Conservation (phyloP, 768 basidiomycete species). For the Suillus bovinus region DNA sequence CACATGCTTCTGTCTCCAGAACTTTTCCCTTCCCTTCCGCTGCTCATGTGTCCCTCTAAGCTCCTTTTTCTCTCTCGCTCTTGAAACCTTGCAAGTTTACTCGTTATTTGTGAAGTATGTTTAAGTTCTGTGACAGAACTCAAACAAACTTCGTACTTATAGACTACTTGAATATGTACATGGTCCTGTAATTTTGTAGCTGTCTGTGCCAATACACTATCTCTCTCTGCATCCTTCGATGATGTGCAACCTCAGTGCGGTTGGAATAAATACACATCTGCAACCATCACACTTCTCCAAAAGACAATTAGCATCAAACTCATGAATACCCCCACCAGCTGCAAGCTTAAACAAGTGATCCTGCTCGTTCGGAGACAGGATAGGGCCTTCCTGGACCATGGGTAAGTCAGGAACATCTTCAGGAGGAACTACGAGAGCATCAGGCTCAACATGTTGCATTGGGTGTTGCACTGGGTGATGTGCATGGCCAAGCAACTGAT, state of each 20-base stretch:
- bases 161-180: too few species aligned
- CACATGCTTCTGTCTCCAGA: not conserved
- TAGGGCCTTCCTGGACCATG: not conserved
- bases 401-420: not conserved
- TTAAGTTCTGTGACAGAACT: too few species aligned
- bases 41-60: not conserved
- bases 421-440: not conserved
- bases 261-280: not conserved
- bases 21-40: too few species aligned
- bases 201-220: too few species aligned
- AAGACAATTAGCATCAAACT: not conserved
- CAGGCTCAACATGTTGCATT: not conserved
- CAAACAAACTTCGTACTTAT: too few species aligned
- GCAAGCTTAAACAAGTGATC: not conserved
- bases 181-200: too few species aligned
- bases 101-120: too few species aligned
- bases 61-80: too few species aligned
- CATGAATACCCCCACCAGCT: not conserved
- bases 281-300: not conserved
- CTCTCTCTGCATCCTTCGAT: too few species aligned
- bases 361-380: not conserved
- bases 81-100: too few species aligned
- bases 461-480: not conserved
- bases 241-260: not conserved
- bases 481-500: not conserved